Conservation (phyloP, 176 grass and related monocot species). For the Zoysia japonica region DNA sequence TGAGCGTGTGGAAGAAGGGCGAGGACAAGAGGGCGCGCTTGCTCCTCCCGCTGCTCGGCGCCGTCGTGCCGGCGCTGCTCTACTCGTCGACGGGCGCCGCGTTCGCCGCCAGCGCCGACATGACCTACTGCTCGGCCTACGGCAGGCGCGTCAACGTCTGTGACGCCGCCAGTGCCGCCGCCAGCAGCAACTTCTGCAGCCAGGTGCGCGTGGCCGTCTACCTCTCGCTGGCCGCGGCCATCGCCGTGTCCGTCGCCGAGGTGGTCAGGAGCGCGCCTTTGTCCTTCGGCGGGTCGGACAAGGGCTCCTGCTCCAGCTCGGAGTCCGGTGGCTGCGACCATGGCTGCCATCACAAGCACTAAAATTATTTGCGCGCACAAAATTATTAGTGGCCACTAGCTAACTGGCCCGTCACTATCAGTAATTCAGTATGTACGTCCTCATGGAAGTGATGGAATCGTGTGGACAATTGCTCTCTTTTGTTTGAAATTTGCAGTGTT, state of each 20-base stretch:
- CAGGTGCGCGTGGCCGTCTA: constrained; percentile 42
- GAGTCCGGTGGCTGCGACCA: constrained; percentile 21
- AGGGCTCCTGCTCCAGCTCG: constrained; percentile 5
- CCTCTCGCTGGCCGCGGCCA: constrained; percentile 30
- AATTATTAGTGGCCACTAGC: not conserved
- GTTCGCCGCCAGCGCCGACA: constrained; percentile 13
- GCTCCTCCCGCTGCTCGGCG: constrained; percentile 38
- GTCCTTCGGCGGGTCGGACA: not conserved
- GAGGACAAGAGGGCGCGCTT: not conserved
- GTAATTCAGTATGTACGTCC: not conserved
- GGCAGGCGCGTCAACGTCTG: constrained; percentile 40
- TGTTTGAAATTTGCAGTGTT: not conserved
- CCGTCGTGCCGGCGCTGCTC: constrained; percentile 39
- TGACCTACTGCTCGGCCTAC: constrained; percentile 44
- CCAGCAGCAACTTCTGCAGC: constrained; percentile 42
- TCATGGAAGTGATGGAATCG: not conserved
- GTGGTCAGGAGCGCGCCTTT: not conserved
- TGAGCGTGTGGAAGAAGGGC: constrained; percentile 49
- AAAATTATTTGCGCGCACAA: not conserved
- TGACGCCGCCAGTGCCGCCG: not conserved
- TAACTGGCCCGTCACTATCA: not conserved
- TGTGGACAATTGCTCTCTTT: not conserved
- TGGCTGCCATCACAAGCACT: constrained; percentile 51
- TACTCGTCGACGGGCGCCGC: constrained; percentile 43
- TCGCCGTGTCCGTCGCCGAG: constrained; percentile 14